Percentiles rank a stretch among this genome's conserved stretches.
phyloP scores from a whole-genome alignment of 208 protist species.

The Acanthamoeba lenticulata region DNA sequence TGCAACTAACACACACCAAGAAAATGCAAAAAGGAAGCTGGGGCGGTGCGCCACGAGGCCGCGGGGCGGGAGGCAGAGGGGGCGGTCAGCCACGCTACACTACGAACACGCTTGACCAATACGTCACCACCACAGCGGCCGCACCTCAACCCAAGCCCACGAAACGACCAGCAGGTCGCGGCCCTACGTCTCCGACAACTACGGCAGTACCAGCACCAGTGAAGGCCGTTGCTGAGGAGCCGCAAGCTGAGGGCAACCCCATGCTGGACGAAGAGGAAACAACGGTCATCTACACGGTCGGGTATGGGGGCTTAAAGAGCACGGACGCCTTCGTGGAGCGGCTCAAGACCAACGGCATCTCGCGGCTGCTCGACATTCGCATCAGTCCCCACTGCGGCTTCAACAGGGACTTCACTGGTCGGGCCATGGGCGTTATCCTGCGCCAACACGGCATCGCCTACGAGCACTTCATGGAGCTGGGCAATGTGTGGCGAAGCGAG shows the following conservation, averaged over 20 bases:
- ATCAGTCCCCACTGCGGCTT: constrained; percentile 66
- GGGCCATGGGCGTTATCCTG: constrained; percentile 2
- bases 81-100: not conserved
- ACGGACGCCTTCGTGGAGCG: constrained; percentile 13
- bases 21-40: constrained; percentile 7
- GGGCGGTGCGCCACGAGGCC: not conserved
- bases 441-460: constrained; percentile 39
- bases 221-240: not conserved
- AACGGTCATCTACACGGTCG: constrained; percentile 49
- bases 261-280: not conserved
- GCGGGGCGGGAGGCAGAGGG: not conserved
- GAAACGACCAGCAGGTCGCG: not conserved
- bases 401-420: constrained; percentile 47
- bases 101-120: not conserved
- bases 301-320: constrained; percentile 21
- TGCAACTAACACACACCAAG: no score
- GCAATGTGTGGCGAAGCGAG: constrained; percentile 62
- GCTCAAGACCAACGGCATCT: constrained; percentile 35
- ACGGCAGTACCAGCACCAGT: not conserved
- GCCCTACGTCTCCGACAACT: not conserved
- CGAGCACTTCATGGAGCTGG: constrained; percentile 70
- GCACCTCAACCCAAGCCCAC: not conserved
- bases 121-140: not conserved
- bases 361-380: constrained; percentile 36
- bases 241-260: not conserved